Evolutionary conservation across 1,284 basidiomycete species (phyloP).

Genomic region (Phenoliferia sp.): DNA sequence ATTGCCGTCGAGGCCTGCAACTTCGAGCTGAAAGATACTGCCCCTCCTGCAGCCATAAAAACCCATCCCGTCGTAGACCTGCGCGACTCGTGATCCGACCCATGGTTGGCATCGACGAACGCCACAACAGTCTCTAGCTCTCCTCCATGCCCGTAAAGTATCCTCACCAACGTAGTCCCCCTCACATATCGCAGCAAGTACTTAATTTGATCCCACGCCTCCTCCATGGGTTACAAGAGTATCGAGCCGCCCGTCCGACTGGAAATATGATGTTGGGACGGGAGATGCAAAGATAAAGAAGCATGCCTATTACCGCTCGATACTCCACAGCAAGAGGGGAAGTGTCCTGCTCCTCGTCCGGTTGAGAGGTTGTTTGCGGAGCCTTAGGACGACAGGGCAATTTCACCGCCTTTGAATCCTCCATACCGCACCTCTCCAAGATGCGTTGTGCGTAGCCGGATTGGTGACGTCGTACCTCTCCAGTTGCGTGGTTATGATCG

Average conservation of each 20-base stretch:
- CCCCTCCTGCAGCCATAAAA: conserved; percentile 39
- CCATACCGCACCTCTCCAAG: conserved; percentile 43
- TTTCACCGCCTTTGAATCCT: conserved; percentile 42
- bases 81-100: conserved; percentile 38
- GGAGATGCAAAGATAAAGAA: conserved; percentile 47
- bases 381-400: conserved; percentile 14
- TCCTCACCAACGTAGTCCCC: conserved; percentile 48
- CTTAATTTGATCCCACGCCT: conserved; percentile 47
- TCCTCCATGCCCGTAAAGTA: conserved; percentile 30
- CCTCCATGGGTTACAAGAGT: conserved; percentile 30
- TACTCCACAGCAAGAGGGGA: conserved; percentile 27
- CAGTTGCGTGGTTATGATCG: background rate
- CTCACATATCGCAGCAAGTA: conserved; percentile 48
- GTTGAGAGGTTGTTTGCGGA: conserved; percentile 1
- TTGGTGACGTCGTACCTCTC: conserved; percentile 35
- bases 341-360: background rate
- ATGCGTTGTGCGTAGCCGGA: conserved; percentile 33
- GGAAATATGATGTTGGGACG: conserved; percentile 48
- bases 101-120: conserved; percentile 49
- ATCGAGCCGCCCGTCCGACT: conserved; percentile 44
- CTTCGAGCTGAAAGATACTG: conserved; percentile 45
- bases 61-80: conserved; percentile 45
- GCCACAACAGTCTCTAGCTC: conserved; percentile 36
- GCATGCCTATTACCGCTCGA: conserved; percentile 42
- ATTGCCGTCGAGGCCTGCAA: conserved; percentile 43